phyloP scores from a whole-genome alignment of 106 monocot species.

The Platanthera guangdongensis region DNA sequence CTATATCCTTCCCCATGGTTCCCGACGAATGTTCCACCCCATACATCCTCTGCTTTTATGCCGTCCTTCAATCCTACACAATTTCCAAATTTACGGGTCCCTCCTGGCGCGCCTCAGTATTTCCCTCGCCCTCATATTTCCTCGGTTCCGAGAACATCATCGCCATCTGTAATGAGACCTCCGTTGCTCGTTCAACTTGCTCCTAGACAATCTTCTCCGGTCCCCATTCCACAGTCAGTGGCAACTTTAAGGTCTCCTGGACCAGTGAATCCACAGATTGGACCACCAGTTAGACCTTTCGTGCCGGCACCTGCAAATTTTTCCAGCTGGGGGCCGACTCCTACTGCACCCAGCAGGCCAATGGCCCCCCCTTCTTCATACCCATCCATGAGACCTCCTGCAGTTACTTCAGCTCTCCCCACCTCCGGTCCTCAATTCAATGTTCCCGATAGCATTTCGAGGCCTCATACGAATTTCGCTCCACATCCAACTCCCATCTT shows the following conservation, averaged over 20 bases:
- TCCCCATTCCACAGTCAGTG: conserved; percentile 11
- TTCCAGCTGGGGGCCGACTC: conserved; percentile 22
- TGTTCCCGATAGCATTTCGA: conserved; percentile 10
- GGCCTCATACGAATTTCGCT: conserved; percentile 26
- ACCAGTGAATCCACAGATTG: conserved; percentile 16
- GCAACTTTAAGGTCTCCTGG: conserved; percentile 14
- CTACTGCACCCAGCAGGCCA: neutral
- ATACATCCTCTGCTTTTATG: conserved; percentile 16
- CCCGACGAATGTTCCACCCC: conserved; percentile 17
- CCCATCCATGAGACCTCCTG: conserved; percentile 5
- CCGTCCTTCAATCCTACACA: conserved; percentile 17
- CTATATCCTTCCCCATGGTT: conserved; percentile 34
- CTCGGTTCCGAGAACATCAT: conserved; percentile 20
- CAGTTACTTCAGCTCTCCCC: conserved; percentile 15
- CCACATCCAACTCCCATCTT: conserved; percentile 7
- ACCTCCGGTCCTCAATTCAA: conserved; percentile 14
- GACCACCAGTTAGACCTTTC: conserved; percentile 5
- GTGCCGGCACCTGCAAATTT: neutral
- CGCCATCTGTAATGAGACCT: conserved; percentile 19
- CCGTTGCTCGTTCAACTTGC: conserved; percentile 20
- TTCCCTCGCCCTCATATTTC: conserved; percentile 21
- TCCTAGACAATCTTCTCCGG: conserved; percentile 8
- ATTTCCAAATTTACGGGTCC: conserved; percentile 15
- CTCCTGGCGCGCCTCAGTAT: conserved; percentile 11
- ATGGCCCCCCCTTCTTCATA: conserved; percentile 17